Evolutionary conservation across 2,329 filamentous ascomycete genomes (phyloP), one percentile per base, ranked within the genome.

Genomic region (Lecanosticta acicola): DNA sequence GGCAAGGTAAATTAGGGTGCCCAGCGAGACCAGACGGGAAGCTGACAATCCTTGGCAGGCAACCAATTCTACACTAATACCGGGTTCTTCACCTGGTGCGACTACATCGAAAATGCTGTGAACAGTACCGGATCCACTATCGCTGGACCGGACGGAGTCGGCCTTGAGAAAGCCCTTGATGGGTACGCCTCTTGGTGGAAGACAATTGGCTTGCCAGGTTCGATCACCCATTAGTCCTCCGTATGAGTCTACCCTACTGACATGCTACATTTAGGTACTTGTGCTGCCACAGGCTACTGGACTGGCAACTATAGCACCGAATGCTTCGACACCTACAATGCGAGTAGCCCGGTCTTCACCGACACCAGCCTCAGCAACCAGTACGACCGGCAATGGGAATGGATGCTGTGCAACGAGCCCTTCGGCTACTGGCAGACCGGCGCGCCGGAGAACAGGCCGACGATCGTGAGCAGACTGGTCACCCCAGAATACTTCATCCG

Each of bases 321-420:
- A 14, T 83, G 79, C 59, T 73, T 74, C 49, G 66, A 80, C 60
- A 75, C 71, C 1, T 71, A 79, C 60, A 73, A 81, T 54, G 51
- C 66, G 4, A 67, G 65, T 16, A 77, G 67, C 49, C 67, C 72
- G 0, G 51, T 76, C 2, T 82, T 68, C 62, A 75, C 71, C 3
- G 76, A 83, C 58, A 63, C 58, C 14, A 66, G 63, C 1, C 64
- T 75, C 3, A 53, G 51, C 39, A 81, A 81, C 58, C 43, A 56
- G 0, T 55, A 66, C 26, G 69, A 76, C 52, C 65, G 77, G 0
- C 76, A 79, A 50, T 83, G 78, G 78, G 60, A 68, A 5, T 83
- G 79, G 79, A 71, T 81, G 63, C 68, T 73, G 1, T 83, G 80
- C 68, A 82, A 83, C 58, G 77, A 83, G 59, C 78, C 79, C n/a